phyloP scores from a whole-genome alignment of 2,329 filamentous ascomycete species.

The Xylariaceae sp. region DNA sequence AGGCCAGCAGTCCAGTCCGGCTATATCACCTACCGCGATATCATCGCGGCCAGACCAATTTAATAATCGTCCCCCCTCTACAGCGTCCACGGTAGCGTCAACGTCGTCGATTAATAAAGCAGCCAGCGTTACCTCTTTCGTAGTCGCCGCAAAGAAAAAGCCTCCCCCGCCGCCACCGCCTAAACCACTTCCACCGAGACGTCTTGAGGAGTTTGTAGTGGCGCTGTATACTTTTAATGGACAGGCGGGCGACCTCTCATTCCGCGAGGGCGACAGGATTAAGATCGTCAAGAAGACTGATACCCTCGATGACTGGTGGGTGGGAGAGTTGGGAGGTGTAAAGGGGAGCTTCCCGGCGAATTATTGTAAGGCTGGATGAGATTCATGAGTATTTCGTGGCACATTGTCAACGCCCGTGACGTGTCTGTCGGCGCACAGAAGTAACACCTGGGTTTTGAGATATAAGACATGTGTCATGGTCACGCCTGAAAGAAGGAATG shows the following conservation, averaged over 20 bases:
- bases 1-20: constrained; percentile 28
- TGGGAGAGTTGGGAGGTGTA: constrained; percentile 64
- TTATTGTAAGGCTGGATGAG: constrained; percentile 54
- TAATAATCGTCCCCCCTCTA: constrained; percentile 21
- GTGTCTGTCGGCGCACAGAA: too few species aligned
- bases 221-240: constrained; percentile 72
- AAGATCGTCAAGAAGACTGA: constrained; percentile 71
- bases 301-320: constrained; percentile 83
- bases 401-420: background rate
- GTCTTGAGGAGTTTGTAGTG: constrained; percentile 53
- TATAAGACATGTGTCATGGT: too few species aligned
- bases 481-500: too few species aligned
- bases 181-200: constrained; percentile 49
- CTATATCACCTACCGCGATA: constrained; percentile 28
- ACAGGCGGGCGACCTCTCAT: constrained; percentile 65
- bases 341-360: constrained; percentile 77
- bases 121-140: constrained; percentile 17
- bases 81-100: constrained; percentile 27
- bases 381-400: background rate
- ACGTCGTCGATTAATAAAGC: constrained; percentile 27
- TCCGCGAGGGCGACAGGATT: constrained; percentile 72
- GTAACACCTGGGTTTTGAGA: too few species aligned
- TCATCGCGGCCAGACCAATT: constrained; percentile 32
- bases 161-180: constrained; percentile 66
- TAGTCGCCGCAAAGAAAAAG: constrained; percentile 58